Evolutionary conservation across 2,329 filamentous ascomycete species (phyloP).

Genomic region (Fulvia fulva): DNA sequence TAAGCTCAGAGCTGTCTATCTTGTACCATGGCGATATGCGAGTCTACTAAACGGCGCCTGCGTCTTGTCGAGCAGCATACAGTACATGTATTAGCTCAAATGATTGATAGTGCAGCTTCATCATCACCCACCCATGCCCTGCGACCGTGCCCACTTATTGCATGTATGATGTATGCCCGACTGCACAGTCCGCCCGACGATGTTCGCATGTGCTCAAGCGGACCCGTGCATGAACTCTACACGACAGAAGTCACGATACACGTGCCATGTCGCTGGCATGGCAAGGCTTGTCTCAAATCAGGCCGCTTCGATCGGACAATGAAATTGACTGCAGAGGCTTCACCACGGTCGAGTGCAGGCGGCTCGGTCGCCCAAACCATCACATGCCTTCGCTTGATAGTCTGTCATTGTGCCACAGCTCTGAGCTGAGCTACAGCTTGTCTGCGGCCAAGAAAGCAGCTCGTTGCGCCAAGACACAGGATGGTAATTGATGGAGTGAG

Average conservation of each 20-base stretch:
- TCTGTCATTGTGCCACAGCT: not conserved
- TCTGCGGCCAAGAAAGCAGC: constrained; percentile 13
- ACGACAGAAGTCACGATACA: not conserved
- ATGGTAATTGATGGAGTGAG: constrained; percentile 9
- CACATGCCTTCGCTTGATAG: constrained; percentile 3
- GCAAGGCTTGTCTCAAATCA: not conserved
- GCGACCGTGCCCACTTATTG: too few relatives aligned
- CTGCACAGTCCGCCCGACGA: not conserved
- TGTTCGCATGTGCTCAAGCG: not conserved
- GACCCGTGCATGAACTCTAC: not conserved
- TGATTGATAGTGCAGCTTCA: too few relatives aligned
- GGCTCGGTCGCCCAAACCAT: too few relatives aligned
- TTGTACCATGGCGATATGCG: too few relatives aligned
- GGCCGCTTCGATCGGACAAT: not conserved
- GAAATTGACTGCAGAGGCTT: not conserved
- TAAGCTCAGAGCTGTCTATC: too few relatives aligned
- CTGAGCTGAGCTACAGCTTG: constrained; percentile 13
- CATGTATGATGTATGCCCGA: not conserved
- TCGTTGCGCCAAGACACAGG: constrained; percentile 7
- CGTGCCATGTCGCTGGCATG: not conserved
- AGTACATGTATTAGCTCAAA: too few relatives aligned
- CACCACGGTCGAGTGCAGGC: too few relatives aligned
- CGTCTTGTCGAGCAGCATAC: not conserved
- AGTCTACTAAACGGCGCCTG: not conserved
- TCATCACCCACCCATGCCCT: not conserved